Percentiles rank a stretch among this genome's conserved stretches.
phyloP scores from a whole-genome alignment of 306 rosid species.

The Inga laurina region DNA sequence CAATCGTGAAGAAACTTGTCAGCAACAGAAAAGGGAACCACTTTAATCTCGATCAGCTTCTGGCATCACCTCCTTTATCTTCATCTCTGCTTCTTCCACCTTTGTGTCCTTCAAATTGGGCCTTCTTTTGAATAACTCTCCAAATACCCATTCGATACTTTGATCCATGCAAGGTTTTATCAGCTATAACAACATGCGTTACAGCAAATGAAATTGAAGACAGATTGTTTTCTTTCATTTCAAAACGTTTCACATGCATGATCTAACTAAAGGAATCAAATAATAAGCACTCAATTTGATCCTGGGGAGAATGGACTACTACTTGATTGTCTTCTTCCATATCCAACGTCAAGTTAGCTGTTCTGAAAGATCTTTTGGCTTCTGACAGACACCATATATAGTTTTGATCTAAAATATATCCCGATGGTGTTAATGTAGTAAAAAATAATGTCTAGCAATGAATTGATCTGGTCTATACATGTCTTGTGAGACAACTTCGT shows the following conservation, averaged over 20 bases:
- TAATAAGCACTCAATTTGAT: background rate
- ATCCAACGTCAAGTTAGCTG: background rate
- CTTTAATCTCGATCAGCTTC: background rate
- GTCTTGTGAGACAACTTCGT: background rate
- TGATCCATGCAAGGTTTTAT: background rate
- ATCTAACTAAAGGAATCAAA: background rate
- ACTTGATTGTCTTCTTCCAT: background rate
- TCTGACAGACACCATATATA: background rate
- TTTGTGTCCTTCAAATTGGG: background rate
- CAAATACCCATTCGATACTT: background rate
- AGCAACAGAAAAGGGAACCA: background rate
- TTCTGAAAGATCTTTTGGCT: background rate
- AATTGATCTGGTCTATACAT: background rate
- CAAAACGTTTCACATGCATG: background rate
- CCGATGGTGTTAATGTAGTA: no score
- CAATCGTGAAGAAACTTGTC: background rate
- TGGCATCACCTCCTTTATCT: conserved; percentile 21
- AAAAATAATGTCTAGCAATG: no score
- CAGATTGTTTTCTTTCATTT: background rate
- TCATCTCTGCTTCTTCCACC: conserved; percentile 8
- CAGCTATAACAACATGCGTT: background rate
- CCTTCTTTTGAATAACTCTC: background rate
- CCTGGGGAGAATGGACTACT: background rate
- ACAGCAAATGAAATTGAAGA: background rate
- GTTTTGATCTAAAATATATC: background rate